Percentiles rank a stretch among this genome's conserved stretches.
Conservation (phyloP, 2,329 filamentous ascomycete species). For the Ambrosiella beaveri region DNA sequence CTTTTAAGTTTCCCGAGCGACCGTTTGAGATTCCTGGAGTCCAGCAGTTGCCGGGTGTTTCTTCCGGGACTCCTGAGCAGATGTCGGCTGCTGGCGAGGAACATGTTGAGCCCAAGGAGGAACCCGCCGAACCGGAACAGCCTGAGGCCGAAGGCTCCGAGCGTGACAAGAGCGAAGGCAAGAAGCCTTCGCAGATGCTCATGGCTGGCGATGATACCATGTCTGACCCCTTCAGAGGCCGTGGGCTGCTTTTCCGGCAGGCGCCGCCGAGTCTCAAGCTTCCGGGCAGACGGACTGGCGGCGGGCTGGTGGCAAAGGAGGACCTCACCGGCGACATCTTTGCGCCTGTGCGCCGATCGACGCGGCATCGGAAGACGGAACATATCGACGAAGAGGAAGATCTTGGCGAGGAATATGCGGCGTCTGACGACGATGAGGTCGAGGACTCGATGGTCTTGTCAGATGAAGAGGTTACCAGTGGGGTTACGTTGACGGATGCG, state of each 20-base stretch:
- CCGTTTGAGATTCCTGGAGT: slow-evolving; percentile 9
- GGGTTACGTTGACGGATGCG: slow-evolving; percentile 5
- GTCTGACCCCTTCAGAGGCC: slow-evolving; percentile 4
- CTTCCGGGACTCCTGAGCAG: not conserved
- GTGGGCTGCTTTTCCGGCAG: slow-evolving; percentile 7
- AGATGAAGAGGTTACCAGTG: slow-evolving; percentile 13
- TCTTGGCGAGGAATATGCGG: slow-evolving; percentile 14
- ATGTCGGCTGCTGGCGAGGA: not conserved
- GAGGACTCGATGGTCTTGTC: slow-evolving; percentile 9
- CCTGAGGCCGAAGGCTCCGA: not conserved
- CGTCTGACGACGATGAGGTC: slow-evolving; percentile 6
- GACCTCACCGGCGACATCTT: slow-evolving; percentile 12
- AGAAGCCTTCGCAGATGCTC: slow-evolving; percentile 21
- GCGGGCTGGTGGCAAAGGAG: slow-evolving; percentile 2
- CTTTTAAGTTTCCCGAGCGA: slow-evolving; percentile 8
- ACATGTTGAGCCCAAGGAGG: not conserved
- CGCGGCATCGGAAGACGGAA: slow-evolving; percentile 1
- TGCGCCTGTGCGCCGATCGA: slow-evolving; percentile 10
- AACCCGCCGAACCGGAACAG: not conserved
- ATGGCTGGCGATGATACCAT: slow-evolving; percentile 19
- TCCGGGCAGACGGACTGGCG: slow-evolving; percentile 6
- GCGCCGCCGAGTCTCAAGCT: slow-evolving; percentile 11
- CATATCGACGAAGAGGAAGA: slow-evolving; percentile 5
- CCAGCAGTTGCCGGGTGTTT: slow-evolving; percentile 1
- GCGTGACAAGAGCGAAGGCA: not conserved